Conservation (phyloP, 768 basidiomycete species). For the Pulveroboletus sp. region DNA sequence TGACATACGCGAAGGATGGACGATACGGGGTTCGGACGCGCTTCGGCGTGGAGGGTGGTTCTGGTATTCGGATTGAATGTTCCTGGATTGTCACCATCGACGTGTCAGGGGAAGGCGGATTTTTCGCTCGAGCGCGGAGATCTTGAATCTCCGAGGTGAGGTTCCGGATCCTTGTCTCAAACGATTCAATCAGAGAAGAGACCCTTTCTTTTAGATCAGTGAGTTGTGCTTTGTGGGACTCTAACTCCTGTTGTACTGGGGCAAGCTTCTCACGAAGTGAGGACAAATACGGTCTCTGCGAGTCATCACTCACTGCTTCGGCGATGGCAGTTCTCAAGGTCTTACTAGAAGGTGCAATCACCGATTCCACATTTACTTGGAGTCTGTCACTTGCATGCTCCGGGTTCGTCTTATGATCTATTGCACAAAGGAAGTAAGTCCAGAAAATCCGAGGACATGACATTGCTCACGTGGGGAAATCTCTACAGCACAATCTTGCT, state of each 20-base stretch:
- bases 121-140: conserved; percentile 22
- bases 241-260: conserved; percentile 50
- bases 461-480: conserved; percentile 14
- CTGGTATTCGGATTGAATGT: conserved; percentile 21
- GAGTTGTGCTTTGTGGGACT: conserved; percentile 45
- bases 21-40: conserved; percentile 31
- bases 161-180: conserved; percentile 37
- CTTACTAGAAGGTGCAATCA: conserved; percentile 5
- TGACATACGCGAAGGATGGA: conserved; percentile 25
- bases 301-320: conserved; percentile 27
- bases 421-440: neutral
- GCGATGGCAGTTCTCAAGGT: conserved; percentile 20
- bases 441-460: neutral
- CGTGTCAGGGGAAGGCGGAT: conserved; percentile 6
- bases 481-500: conserved; percentile 14
- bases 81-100: conserved; percentile 12
- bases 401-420: conserved; percentile 8
- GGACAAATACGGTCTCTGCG: neutral
- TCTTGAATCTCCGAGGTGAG: conserved; percentile 34
- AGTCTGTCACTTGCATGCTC: conserved; percentile 2
- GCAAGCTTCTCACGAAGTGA: conserved; percentile 36
- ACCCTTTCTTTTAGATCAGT: conserved; percentile 31
- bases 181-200: conserved; percentile 27
- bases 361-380: conserved; percentile 1
- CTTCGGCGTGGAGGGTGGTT: conserved; percentile 33